phyloP scores from a whole-genome alignment of 805 yeast genomes.

The Sugiyamaella valdiviana region DNA sequence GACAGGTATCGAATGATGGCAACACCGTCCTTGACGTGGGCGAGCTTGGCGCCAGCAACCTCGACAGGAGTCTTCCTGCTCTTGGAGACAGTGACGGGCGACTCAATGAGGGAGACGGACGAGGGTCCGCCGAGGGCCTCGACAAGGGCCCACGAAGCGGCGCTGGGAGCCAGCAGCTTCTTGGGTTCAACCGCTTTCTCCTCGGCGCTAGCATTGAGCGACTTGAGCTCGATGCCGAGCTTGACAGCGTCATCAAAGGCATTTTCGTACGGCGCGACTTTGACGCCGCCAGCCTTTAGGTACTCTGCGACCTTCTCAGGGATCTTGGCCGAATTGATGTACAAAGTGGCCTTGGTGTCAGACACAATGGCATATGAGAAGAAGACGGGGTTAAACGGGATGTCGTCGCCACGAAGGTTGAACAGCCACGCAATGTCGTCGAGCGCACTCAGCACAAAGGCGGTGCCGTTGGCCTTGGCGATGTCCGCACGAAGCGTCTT shows the following conservation, averaged over 20 bases:
- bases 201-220: slow-evolving; percentile 6
- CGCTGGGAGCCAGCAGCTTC: slow-evolving; percentile 47
- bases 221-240: slow-evolving; percentile 15
- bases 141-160: slow-evolving; percentile 63
- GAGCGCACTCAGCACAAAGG: slow-evolving; percentile 60
- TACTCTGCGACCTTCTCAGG: slow-evolving; percentile 35
- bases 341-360: slow-evolving; percentile 41
- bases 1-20: slow-evolving; percentile 69
- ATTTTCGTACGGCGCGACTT: slow-evolving; percentile 46
- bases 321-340: slow-evolving; percentile 45
- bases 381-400: slow-evolving; percentile 82
- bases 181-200: slow-evolving; percentile 21
- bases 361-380: slow-evolving; percentile 58
- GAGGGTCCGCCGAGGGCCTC: slow-evolving; percentile 42
- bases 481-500: slow-evolving; percentile 33
- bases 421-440: slow-evolving; percentile 92
- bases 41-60: slow-evolving; percentile 58
- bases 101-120: slow-evolving; percentile 38
- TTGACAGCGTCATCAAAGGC: slow-evolving; percentile 52
- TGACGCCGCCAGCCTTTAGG: slow-evolving; percentile 41
- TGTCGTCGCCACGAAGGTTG: slow-evolving; percentile 78
- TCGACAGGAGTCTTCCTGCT: slow-evolving; percentile 71
- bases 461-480: slow-evolving; percentile 31
- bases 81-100: slow-evolving; percentile 64
- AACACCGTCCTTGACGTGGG: slow-evolving; percentile 80